These are phyloP conservation scores for Cadophora malorum DNA, from an alignment of 2,329 filamentous ascomycete genomes.

Conservation along the genomic window DNA sequence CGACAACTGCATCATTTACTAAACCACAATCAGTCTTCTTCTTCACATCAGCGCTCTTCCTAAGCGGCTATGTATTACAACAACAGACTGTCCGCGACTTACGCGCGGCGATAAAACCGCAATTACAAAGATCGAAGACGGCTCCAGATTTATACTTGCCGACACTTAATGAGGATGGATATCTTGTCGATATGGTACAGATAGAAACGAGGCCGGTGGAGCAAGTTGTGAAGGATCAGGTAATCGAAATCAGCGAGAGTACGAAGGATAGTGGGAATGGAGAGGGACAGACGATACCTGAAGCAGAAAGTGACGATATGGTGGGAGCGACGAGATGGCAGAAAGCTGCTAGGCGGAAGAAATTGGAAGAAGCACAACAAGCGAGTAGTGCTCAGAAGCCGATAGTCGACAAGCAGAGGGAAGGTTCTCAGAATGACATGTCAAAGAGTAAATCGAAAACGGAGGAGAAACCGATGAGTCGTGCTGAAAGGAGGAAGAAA, in stretches of 20 bases:
- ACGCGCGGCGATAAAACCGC: constrained; percentile 67
- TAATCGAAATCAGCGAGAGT: neutral
- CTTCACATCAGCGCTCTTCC: constrained; percentile 83
- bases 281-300: constrained; percentile 6
- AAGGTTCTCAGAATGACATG: constrained; percentile 58
- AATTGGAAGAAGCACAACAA: constrained; percentile 23
- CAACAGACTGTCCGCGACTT: constrained; percentile 83
- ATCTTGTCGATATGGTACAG: constrained; percentile 29
- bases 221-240: neutral
- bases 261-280: neutral
- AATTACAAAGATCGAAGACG: constrained; percentile 30
- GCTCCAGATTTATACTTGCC: constrained; percentile 35
- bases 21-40: constrained; percentile 63
- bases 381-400: constrained; percentile 18
- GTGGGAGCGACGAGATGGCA: constrained; percentile 38
- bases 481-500: constrained; percentile 54
- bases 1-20: constrained; percentile 11
- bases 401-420: constrained; percentile 39
- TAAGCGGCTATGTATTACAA: constrained; percentile 86
- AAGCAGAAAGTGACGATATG: constrained; percentile 30
- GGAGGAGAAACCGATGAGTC: constrained; percentile 37
- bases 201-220: constrained; percentile 25
- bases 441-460: constrained; percentile 41
- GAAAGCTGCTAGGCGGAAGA: constrained; percentile 34
- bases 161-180: constrained; percentile 34